Base-by-base conservation (phyloP, 208 protist genomes). In the Acanthamoeba culbertsoni region DNA sequence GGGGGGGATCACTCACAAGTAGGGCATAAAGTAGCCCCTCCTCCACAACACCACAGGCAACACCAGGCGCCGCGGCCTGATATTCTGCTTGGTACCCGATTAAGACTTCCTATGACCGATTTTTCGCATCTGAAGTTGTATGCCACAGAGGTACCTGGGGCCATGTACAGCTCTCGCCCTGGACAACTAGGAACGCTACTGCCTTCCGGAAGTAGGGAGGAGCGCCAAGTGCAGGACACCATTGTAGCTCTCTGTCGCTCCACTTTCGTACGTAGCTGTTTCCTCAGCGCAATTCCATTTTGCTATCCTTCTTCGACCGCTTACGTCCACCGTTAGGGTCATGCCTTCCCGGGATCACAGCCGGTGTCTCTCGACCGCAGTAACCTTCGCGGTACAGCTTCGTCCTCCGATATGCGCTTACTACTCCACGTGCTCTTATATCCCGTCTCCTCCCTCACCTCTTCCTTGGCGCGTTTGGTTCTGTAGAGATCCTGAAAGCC, bases 331-430 rank as follows among this genome's bases (percentile, higher is more conserved):
- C 65, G 28, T 14, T 40, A 82, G 71, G 43, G 43, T 28, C 1
- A 51, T 31, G 42, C 71, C 42, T 95, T 95, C 79, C 94, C 94
- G 23, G 94, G 94, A 31, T 79, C 93, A 4, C 94, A 95, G 62
- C 86, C 88, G 18, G 93, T 95, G 20, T 94, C 94, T 2, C 77
- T 95, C 16, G 82, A 86, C 46, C 31, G 51, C 6, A 37, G 35
- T 18, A 82, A 82, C 37, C 71, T 82, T 14, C 35, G 43, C 2
- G 71, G 71, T 82, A 53, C 20, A 16, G 16, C 53, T 62, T 23
- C 23, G 16, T 23, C 23, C 53, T 62, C 23, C 16, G 16, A n/a
- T 62, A 16, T 62, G 23, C n/a, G n/a, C n/a, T 62, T 62, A n/a
- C 53, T 62, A 23, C 23, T 62, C 23, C 23, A 16, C 23, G 53